These are phyloP conservation scores for Saturnispora sekii DNA, from an alignment of 805 yeast genomes.

Conservation along the genomic window DNA sequence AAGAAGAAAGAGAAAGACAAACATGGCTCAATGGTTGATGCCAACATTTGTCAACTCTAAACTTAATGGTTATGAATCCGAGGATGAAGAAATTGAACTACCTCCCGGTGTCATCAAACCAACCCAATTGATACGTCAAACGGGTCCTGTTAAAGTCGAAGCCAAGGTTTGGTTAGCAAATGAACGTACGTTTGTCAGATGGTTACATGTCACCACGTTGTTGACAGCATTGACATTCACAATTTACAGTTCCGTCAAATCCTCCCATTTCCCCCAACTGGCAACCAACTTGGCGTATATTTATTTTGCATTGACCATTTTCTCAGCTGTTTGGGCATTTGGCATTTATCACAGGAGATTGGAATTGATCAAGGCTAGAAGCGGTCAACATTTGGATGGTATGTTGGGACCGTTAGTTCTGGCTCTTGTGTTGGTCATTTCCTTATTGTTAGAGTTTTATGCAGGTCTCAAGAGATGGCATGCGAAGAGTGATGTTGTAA, in stretches of 20 bases:
- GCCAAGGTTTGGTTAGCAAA: slow-evolving; percentile 98
- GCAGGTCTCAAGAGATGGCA: slow-evolving; percentile 43
- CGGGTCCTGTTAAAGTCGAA: slow-evolving; percentile 89
- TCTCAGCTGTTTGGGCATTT: slow-evolving; percentile 87
- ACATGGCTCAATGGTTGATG: slow-evolving; percentile 21
- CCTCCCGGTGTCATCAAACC: slow-evolving; percentile 92
- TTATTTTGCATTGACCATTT: slow-evolving; percentile 72
- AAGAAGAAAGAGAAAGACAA: slow-evolving; percentile 14
- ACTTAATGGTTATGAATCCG: slow-evolving; percentile 49
- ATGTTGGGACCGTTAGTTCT: slow-evolving; percentile 82
- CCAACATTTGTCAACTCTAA: slow-evolving; percentile 26
- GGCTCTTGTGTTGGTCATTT: slow-evolving; percentile 55
- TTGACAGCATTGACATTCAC: slow-evolving; percentile 75
- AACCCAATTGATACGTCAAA: slow-evolving; percentile 64
- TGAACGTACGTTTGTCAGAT: slow-evolving; percentile 92
- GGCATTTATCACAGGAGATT: slow-evolving; percentile 63
- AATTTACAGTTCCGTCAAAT: slow-evolving; percentile 63
- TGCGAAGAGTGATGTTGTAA: slow-evolving; percentile 14
- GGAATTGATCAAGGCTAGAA: slow-evolving; percentile 64
- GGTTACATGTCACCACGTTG: slow-evolving; percentile 85
- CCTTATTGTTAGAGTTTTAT: slow-evolving; percentile 62
- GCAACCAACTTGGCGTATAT: slow-evolving; percentile 68
- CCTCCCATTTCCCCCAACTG: slow-evolving; percentile 51
- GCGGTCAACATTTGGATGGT: slow-evolving; percentile 82
- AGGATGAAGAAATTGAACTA: slow-evolving; percentile 74